Evolutionary conservation across 495 filamentous ascomycete species (phyloP).

Genomic region (Mytilinidion resinicola): DNA sequence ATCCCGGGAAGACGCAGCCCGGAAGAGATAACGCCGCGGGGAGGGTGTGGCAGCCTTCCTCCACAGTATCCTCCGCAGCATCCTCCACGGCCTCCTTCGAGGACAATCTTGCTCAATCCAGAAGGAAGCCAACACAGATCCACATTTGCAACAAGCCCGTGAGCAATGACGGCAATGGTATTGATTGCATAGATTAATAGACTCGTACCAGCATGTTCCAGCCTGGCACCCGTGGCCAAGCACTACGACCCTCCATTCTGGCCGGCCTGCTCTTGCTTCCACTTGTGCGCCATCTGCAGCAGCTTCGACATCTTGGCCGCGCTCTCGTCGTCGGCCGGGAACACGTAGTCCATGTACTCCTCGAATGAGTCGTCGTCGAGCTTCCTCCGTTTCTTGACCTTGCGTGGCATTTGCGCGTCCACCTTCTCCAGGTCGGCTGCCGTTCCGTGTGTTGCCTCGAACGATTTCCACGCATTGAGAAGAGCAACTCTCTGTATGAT

Average conservation of each 20-base stretch:
- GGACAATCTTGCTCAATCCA: too few species aligned
- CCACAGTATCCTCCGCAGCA: too few species aligned
- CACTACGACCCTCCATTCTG: constrained; percentile 3
- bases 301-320: constrained; percentile 77
- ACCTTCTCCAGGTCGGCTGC: constrained; percentile 75
- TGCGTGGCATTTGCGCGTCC: constrained; percentile 86
- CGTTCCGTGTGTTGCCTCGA: constrained; percentile 78
- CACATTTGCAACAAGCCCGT: too few species aligned
- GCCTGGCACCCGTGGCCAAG: neutral
- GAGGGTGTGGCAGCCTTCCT: too few species aligned
- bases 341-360: constrained; percentile 96
- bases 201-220: too few species aligned
- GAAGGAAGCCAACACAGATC: too few species aligned
- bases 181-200: too few species aligned
- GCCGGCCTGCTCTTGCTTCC: constrained; percentile 63
- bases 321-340: constrained; percentile 91
- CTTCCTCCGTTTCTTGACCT: constrained; percentile 89
- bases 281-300: constrained; percentile 75
- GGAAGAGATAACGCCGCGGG: too few species aligned
- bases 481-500: constrained; percentile 63
- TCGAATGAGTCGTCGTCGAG: constrained; percentile 93
- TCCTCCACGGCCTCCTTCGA: too few species aligned
- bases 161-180: too few species aligned
- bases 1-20: too few species aligned
- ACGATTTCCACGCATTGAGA: constrained; percentile 83